Evolutionary conservation across 202 grass and related monocot species (phyloP).

Genomic region (Cymbopogon flexuosus): DNA sequence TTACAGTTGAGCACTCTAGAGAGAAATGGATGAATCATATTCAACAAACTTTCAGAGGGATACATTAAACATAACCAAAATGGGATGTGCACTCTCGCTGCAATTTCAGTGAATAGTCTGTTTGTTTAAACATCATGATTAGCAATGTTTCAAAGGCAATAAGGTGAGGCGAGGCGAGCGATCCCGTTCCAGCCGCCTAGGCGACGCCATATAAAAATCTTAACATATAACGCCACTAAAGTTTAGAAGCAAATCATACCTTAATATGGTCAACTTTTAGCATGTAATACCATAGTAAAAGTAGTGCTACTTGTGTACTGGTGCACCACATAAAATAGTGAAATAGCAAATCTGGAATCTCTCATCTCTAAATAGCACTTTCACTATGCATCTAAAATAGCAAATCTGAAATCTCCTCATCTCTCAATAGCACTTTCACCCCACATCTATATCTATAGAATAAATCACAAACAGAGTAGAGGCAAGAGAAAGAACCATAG

Average conservation of each 20-base stretch:
- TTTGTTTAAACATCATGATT: neutral
- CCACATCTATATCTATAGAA: neutral
- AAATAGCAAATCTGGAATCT: neutral
- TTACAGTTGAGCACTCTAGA: neutral
- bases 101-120: neutral
- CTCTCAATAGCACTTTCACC: neutral
- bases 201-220: neutral
- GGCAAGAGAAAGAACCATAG: neutral
- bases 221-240: neutral
- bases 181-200: neutral
- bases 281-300: neutral
- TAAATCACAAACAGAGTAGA: neutral
- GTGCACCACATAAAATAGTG: neutral
- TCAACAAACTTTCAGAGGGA: neutral
- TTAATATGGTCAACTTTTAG: neutral
- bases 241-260: neutral
- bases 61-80: neutral
- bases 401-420: neutral
- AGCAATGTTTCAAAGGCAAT: neutral
- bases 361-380: neutral
- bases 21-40: constrained; percentile 16
- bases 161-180: neutral
- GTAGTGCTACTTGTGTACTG: neutral
- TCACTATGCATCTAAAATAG: neutral
- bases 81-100: neutral